These are phyloP conservation scores for Aspergillus awamori DNA, from an alignment of 2,329 filamentous ascomycete genomes.

Conservation along the genomic window DNA sequence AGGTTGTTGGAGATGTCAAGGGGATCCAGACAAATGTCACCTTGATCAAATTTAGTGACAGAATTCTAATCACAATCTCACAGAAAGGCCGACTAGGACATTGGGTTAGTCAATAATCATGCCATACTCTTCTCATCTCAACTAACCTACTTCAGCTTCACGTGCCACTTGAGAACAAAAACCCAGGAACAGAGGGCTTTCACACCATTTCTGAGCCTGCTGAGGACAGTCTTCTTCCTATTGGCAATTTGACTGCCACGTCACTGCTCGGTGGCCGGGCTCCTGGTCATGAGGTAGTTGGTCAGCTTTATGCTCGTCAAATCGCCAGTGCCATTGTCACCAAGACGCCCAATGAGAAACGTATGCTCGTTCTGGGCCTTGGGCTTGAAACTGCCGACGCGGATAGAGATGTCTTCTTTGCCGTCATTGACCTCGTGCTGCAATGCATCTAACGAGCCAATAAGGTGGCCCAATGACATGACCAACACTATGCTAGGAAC, in stretches of 20 bases:
- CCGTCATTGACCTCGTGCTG: constrained; percentile 47
- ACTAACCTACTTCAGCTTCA: constrained; percentile 30
- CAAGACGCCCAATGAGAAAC: constrained; percentile 65
- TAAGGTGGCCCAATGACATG: neutral
- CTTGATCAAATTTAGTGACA: constrained; percentile 78
- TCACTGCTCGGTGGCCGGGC: constrained; percentile 84
- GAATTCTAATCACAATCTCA: constrained; percentile 84
- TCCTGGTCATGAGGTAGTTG: constrained; percentile 76
- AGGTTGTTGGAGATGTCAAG: constrained; percentile 64
- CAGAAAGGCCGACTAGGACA: constrained; percentile 85
- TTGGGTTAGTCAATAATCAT: constrained; percentile 67
- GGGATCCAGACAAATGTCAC: constrained; percentile 72
- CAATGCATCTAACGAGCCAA: constrained; percentile 40
- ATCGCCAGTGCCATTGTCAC: constrained; percentile 78
- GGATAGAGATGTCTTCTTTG: constrained; percentile 47
- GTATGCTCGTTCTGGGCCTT: constrained; percentile 62
- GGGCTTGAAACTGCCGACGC: constrained; percentile 54
- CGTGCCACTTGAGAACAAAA: constrained; percentile 38
- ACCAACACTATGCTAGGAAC: neutral
- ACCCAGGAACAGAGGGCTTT: constrained; percentile 40
- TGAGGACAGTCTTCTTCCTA: constrained; percentile 68
- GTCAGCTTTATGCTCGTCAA: constrained; percentile 86
- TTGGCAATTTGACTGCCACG: constrained; percentile 79
- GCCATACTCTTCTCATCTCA: neutral
- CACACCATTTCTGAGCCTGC: constrained; percentile 45